Evolutionary conservation across 331 rosid species (phyloP), one percentile per base, ranked within the genome.

Genomic region (Acacia concinna): DNA sequence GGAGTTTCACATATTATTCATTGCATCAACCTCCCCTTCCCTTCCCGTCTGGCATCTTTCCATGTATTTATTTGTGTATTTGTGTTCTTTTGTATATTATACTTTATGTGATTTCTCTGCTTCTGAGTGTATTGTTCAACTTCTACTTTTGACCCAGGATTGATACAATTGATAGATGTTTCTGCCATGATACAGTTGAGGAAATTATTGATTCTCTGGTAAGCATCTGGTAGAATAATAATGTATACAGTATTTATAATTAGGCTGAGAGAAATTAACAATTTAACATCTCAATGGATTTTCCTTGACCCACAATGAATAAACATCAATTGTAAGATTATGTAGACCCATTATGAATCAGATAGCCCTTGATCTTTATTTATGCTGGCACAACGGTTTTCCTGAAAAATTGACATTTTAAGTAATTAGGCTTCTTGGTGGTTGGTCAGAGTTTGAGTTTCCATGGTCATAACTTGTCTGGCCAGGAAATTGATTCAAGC

Each of bases 161-260:
- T 71, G 94, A 90, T 44, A 80, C 68, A 30, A 87, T 90, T 46
- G 96, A 90, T 81, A 86, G 74, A 80, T 96, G 97, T 78, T 96
- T 96, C 84, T 27, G 94, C 88, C 93, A 43, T 44, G 74, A 70
- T 44, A 44, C 74, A 0, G 74, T 70, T 17, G 74, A 44, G 40
- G 74, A 70, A 70, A 70, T 70, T 79, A 65, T 90, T 59, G 98
- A 87, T 78, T 91, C 94, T 52, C 85, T 96, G 98, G 99, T 96
- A 88, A 90, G 96, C 57, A 85, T 84, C 75, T 46, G 70, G 68
- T 76, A 66, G 44, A 80, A 78, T 38, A 80, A 78, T 38, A 37
- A 69, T 82, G 51, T 81, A n/a, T 69, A 21, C 44, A 67, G 12
- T 49, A 40, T 80, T 62, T 80, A 47, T 73, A 71, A 8, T 20